phyloP scores from a whole-genome alignment of 805 yeast species.

The Hanseniaspora clermontiae region DNA sequence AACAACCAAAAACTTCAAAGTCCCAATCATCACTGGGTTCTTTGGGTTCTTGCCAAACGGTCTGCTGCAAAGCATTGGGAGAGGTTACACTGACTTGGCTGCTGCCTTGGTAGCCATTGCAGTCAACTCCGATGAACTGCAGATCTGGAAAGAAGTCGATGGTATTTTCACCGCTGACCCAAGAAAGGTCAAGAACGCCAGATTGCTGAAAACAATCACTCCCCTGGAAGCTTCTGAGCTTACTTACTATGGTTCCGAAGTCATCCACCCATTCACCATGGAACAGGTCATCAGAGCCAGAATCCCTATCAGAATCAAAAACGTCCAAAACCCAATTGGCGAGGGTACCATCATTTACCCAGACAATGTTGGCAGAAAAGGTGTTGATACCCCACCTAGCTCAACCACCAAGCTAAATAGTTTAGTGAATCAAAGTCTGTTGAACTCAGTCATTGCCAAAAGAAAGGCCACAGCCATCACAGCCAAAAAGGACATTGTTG shows the following conservation, averaged over 20 bases:
- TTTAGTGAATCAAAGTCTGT: slow-evolving; percentile 20
- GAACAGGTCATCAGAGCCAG: slow-evolving; percentile 94
- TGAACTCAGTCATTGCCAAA: slow-evolving; percentile 34
- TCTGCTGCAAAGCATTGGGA: slow-evolving; percentile 77
- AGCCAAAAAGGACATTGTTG: slow-evolving; percentile 83
- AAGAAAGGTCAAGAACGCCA: slow-evolving; percentile 80
- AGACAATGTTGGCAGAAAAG: slow-evolving; percentile 70
- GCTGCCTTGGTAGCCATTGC: slow-evolving; percentile 96
- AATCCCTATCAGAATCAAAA: slow-evolving; percentile 92
- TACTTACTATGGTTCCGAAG: slow-evolving; percentile 95
- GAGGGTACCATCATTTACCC: slow-evolving; percentile 91
- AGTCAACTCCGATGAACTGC: slow-evolving; percentile 78
- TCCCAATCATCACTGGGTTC: slow-evolving; percentile 92
- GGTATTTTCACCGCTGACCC: slow-evolving; percentile 99
- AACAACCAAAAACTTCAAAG: slow-evolving; percentile 27
- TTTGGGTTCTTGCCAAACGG: slow-evolving; percentile 97
- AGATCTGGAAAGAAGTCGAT: slow-evolving; percentile 98
- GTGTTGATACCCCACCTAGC: slow-evolving; percentile 87
- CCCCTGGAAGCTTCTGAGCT: slow-evolving; percentile 98
- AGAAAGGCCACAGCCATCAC: slow-evolving; percentile 92
- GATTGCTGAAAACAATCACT: slow-evolving; percentile 73
- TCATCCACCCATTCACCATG: slow-evolving; percentile 98
- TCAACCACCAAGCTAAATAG: slow-evolving; percentile 62
- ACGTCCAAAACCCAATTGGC: slow-evolving; percentile 88
- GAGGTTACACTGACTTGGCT: slow-evolving; percentile 96